A percentile compares a stretch with the other conserved stretches of the same genome.
These are phyloP conservation scores for Xylariaceae sp. DNA, from an alignment of 2,329 filamentous ascomycete species.

Conservation along the genomic window DNA sequence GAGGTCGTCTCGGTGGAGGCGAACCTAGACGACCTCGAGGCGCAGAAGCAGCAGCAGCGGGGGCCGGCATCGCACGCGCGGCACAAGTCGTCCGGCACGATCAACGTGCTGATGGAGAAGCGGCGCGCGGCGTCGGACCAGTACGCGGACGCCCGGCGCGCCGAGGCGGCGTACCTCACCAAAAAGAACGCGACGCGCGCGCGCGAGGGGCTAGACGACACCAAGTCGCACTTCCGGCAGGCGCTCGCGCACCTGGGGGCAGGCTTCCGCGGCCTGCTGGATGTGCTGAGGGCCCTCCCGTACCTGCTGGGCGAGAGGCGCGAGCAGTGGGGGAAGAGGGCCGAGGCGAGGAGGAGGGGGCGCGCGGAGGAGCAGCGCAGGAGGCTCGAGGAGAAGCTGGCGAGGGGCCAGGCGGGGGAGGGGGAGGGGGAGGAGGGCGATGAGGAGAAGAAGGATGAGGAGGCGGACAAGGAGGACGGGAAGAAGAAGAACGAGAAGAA, in stretches of 20 bases:
- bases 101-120: slow-evolving; percentile 31
- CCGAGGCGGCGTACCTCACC: slow-evolving; percentile 33
- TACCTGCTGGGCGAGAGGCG: slow-evolving; percentile 31
- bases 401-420: no score
- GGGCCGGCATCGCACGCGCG: no score
- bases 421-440: no score
- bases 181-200: slow-evolving; percentile 33
- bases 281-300: slow-evolving; percentile 25
- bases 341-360: slow-evolving; percentile 23
- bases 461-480: background rate
- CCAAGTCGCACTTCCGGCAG: slow-evolving; percentile 31
- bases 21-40: background rate
- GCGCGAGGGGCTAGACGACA: slow-evolving; percentile 29
- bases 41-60: background rate
- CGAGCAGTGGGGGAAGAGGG: slow-evolving; percentile 23
- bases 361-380: slow-evolving; percentile 27
- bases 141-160: slow-evolving; percentile 29
- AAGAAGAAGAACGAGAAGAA: slow-evolving; percentile 1
- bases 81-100: slow-evolving; percentile 30
- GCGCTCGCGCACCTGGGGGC: slow-evolving; percentile 28
- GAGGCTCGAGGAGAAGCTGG: slow-evolving; percentile 26
- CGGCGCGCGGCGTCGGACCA: slow-evolving; percentile 30
- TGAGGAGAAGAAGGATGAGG: slow-evolving; percentile 2
- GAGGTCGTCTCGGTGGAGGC: background rate
- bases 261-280: slow-evolving; percentile 25